Evolutionary conservation across 805 yeast species (phyloP).

Genomic region (Babjeviella inositovora): DNA sequence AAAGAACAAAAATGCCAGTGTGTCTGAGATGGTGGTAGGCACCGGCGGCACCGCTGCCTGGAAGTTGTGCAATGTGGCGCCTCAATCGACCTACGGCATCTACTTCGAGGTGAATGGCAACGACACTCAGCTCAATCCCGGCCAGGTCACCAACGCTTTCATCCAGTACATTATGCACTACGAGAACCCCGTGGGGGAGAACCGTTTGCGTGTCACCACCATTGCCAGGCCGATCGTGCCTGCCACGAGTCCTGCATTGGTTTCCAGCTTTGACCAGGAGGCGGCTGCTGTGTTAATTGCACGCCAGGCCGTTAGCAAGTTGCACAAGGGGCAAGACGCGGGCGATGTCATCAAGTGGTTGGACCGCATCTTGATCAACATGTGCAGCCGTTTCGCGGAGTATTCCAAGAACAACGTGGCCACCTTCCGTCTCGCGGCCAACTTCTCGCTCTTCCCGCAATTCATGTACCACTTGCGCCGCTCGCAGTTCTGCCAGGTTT

Average conservation of each 20-base stretch:
- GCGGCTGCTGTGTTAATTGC: constrained; percentile 50
- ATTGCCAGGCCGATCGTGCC: constrained; percentile 24
- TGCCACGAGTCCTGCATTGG: constrained; percentile 20
- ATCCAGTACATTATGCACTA: constrained; percentile 44
- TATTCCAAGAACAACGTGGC: constrained; percentile 27
- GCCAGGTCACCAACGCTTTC: constrained; percentile 4
- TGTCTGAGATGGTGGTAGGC: constrained; percentile 23
- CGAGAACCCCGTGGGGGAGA: constrained; percentile 43
- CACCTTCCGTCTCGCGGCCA: constrained; percentile 31
- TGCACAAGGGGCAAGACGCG: constrained; percentile 12
- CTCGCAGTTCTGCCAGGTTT: constrained; percentile 48
- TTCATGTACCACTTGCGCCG: constrained; percentile 53
- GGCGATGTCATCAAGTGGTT: constrained; percentile 29
- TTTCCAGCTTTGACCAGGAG: constrained; percentile 47
- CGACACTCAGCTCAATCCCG: constrained; percentile 1
- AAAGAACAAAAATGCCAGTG: constrained; percentile 10
- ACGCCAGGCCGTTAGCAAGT: constrained; percentile 29
- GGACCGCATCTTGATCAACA: constrained; percentile 27
- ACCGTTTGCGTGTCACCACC: constrained; percentile 47
- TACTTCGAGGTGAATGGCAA: constrained; percentile 30
- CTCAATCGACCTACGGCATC: constrained; percentile 43
- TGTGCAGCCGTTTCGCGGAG: constrained; percentile 28
- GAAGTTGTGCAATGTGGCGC: constrained; percentile 38
- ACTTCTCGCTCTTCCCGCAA: constrained; percentile 43
- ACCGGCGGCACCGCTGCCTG: constrained; percentile 38